Evolutionary conservation across 2,329 filamentous ascomycete genomes (phyloP).

Genomic region (Chrysoporthe puriensis): DNA sequence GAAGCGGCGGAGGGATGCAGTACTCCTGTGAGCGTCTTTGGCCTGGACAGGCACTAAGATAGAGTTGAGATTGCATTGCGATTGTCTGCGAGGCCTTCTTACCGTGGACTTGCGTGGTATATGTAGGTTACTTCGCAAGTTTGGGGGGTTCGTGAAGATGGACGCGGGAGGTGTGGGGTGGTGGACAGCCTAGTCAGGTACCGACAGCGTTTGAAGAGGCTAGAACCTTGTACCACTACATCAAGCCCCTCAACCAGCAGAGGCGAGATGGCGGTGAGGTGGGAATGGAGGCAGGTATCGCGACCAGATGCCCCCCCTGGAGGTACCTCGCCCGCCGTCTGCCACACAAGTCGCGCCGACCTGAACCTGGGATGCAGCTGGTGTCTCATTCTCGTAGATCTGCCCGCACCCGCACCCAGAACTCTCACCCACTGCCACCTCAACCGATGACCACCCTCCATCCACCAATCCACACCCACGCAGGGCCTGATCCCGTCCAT

Average conservation of each 20-base stretch:
- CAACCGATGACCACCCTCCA: constrained; percentile 2
- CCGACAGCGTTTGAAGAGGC: background rate
- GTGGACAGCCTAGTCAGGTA: background rate
- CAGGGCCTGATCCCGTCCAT: constrained; percentile 1
- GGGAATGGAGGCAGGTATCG: background rate
- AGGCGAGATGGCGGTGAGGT: background rate
- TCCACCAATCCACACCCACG: constrained; percentile 5
- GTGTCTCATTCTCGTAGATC: constrained; percentile 11
- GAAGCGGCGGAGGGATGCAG: too few relatives aligned
- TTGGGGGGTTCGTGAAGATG: constrained; percentile 1
- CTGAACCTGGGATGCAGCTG: constrained; percentile 6
- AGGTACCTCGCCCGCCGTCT: constrained; percentile 1
- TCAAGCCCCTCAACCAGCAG: background rate
- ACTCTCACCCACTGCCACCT: constrained; percentile 4
- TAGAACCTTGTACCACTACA: background rate
- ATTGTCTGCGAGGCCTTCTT: background rate
- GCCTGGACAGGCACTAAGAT: background rate
- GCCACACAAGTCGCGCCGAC: constrained; percentile 5
- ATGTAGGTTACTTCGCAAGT: background rate
- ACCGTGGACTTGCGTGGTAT: background rate
- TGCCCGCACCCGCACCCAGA: constrained; percentile 4
- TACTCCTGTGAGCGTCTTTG: too few relatives aligned
- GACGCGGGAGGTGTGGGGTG: constrained; percentile 6
- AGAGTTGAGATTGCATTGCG: background rate
- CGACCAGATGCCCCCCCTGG: background rate